These are phyloP conservation scores for Yamadazyma conglobata DNA, from an alignment of 1,139 yeast species.

Conservation along the genomic window DNA sequence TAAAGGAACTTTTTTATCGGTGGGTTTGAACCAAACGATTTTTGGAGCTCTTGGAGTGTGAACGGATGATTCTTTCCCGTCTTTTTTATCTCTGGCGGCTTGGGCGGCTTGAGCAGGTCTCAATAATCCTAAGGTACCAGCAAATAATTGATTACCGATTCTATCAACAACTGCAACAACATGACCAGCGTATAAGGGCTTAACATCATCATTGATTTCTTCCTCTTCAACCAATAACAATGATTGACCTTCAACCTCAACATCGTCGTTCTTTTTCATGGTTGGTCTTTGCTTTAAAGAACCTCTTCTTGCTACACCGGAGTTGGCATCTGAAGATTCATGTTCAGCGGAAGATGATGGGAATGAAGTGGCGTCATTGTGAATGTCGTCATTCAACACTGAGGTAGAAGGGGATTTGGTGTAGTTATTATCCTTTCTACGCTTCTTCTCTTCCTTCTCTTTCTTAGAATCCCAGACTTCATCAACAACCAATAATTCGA, in stretches of 20 bases:
- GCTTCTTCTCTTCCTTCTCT: constrained; percentile 95
- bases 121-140: constrained; percentile 88
- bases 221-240: constrained; percentile 89
- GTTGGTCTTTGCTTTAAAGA: constrained; percentile 94
- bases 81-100: constrained; percentile 67
- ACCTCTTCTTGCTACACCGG: constrained; percentile 73
- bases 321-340: constrained; percentile 11
- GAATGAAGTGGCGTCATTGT: constrained; percentile 64
- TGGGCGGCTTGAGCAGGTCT: constrained; percentile 97
- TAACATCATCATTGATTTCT: constrained; percentile 87
- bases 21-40: constrained; percentile 98
- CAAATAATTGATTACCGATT: constrained; percentile 92
- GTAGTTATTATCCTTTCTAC: constrained; percentile 70
- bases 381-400: constrained; percentile 58
- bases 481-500: constrained; percentile 88
- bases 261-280: constrained; percentile 97
- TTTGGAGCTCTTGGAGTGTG: constrained; percentile 68
- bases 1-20: constrained; percentile 94
- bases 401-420: constrained; percentile 30
- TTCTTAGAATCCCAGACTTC: constrained; percentile 97
- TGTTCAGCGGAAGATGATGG: constrained; percentile 24
- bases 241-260: constrained; percentile 97
- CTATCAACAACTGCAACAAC: constrained; percentile 97
- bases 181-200: constrained; percentile 96
- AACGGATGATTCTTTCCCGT: constrained; percentile 47